Evolutionary conservation across 2,329 filamentous ascomycete species (phyloP), one percentile per base, ranked within the genome.

Genomic region (Calonectria naviculata): DNA sequence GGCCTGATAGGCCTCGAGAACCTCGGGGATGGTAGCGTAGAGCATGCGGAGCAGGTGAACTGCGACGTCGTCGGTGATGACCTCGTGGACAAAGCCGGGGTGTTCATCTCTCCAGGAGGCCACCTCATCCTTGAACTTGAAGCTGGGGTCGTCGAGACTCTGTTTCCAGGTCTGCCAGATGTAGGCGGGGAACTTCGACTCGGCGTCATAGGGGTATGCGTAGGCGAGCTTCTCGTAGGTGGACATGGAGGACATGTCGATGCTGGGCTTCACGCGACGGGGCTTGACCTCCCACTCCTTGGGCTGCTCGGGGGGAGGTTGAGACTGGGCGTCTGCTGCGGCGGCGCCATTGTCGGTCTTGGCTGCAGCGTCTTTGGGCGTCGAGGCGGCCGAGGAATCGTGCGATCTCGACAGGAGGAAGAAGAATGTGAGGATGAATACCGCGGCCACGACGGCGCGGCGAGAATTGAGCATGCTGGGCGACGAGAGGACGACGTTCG

Each of bases 161-260:
- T 91, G 93, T 83, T 97, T 98, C 97, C 97, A 99, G 17, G 97
- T 99, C 87, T 99, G 97, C 97, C 97, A 99, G 80, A 99, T 97
- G 86, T 98, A 98, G 68, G 95, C 95, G 4, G 97, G 97, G 83
- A 98, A 98, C 83, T 96, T 97, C 77, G 88, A 84, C 80, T 95
- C 91, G 73, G 96, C 88, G 79, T 98, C 94, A 87, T 98, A 99
- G 24, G 95, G 95, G 83, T 97, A 98, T 78, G 97, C 94, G 86
- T 97, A 98, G 64, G 92, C 93, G 68, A 99, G 90, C 85, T 97
- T 98, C 86, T 89, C 93, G 87, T 87, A 88, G 65, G 95, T 88
- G 19, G 93, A 91, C 84, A 94, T 91, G 80, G 88, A 90, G 70
- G 91, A 91, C 80, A 94, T 88, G 82, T 96, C 93, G 65, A 91